phyloP scores from a whole-genome alignment of 805 yeast genomes.

The Huiozyma sinensis region DNA sequence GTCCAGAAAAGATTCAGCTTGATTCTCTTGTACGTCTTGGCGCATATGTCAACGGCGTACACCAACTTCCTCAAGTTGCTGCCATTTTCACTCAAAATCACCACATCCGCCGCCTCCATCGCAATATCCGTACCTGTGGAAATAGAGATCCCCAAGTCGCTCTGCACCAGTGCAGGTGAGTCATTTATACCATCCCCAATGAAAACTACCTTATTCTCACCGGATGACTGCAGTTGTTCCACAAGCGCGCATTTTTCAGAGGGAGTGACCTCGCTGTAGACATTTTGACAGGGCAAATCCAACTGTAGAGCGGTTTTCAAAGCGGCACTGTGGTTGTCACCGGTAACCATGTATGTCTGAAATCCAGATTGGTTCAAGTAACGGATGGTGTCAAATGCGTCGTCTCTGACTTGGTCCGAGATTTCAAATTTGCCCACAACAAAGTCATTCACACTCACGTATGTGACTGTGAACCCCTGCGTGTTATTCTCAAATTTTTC shows the following conservation, averaged over 20 bases:
- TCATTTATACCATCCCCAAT: constrained; percentile 98
- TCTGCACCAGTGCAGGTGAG: constrained; percentile 86
- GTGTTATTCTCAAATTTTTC: constrained; percentile 11
- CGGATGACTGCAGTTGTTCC: constrained; percentile 38
- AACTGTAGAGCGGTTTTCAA: constrained; percentile 50
- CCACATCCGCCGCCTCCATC: constrained; percentile 92
- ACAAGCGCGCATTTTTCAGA: constrained; percentile 64
- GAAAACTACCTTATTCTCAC: constrained; percentile 52
- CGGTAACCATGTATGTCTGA: constrained; percentile 78
- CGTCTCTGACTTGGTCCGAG: constrained; percentile 55
- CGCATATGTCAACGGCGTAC: constrained; percentile 58
- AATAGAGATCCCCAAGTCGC: constrained; percentile 85
- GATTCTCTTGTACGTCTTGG: constrained; percentile 59
- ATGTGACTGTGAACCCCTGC: constrained; percentile 38
- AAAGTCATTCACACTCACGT: constrained; percentile 45
- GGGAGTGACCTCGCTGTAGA: constrained; percentile 71
- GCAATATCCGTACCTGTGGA: constrained; percentile 94
- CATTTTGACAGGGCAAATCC: constrained; percentile 53
- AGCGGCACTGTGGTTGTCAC: constrained; percentile 65
- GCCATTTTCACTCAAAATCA: constrained; percentile 39
- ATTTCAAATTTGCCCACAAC: constrained; percentile 60
- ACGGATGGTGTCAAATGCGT: constrained; percentile 50
- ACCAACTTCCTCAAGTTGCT: constrained; percentile 38
- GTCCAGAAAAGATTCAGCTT: constrained; percentile 84
- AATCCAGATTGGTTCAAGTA: constrained; percentile 43